Conservation (phyloP, 257 asterid species). For the Hygrophila difformis region DNA sequence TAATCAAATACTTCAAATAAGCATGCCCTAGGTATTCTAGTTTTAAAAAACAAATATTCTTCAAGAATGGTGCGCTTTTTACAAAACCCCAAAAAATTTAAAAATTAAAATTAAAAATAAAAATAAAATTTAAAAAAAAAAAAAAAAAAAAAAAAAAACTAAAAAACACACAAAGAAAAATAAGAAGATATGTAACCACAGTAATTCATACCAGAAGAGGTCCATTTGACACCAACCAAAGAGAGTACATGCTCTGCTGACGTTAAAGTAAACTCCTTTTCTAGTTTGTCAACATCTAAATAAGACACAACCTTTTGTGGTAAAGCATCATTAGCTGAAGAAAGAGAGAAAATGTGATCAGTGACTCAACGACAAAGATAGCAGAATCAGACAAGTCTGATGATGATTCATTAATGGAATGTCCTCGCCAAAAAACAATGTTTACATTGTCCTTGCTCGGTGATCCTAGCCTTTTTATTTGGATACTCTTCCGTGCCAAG, state of each 20-base stretch:
- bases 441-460: slow-evolving; percentile 53
- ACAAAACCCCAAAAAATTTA: too few relatives aligned
- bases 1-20: too few relatives aligned
- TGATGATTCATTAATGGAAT: slow-evolving; percentile 7
- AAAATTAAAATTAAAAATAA: background rate
- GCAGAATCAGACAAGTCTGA: slow-evolving; percentile 13
- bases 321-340: slow-evolving; percentile 49
- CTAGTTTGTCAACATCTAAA: slow-evolving; percentile 74
- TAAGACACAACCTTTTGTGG: slow-evolving; percentile 44
- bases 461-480: slow-evolving; percentile 70
- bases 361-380: slow-evolving; percentile 5
- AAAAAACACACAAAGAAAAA: too few relatives aligned
- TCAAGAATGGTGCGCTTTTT: too few relatives aligned
- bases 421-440: slow-evolving; percentile 15
- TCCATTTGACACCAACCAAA: slow-evolving; percentile 65
- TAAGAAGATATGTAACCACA: slow-evolving; percentile 14
- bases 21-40: too few relatives aligned
- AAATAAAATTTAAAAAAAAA: background rate
- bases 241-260: slow-evolving; percentile 68
- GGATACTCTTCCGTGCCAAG: slow-evolving; percentile 48
- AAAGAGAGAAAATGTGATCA: slow-evolving; percentile 1
- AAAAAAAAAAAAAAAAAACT: background rate
- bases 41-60: too few relatives aligned
- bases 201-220: slow-evolving; percentile 42
- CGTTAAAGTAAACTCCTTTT: slow-evolving; percentile 72